A percentile compares a stretch with the other conserved stretches of the same genome.
These are phyloP conservation scores for Immersiella caudata DNA, from an alignment of 495 filamentous ascomycete genomes.

Conservation along the genomic window DNA sequence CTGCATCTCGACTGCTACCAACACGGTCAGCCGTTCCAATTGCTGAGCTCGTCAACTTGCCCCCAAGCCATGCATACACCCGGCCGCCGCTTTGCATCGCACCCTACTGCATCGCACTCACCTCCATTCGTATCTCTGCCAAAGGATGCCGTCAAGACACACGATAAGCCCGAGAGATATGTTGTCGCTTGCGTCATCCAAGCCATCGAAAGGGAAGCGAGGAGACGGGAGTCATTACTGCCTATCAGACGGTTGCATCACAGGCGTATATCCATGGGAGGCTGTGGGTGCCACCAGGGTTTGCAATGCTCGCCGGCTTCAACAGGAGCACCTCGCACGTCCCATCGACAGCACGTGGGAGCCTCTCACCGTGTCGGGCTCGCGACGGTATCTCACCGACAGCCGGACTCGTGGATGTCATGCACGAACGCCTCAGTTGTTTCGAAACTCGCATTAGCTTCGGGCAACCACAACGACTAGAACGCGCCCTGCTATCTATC, in stretches of 20 bases:
- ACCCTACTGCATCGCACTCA: background rate
- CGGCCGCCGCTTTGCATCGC: background rate
- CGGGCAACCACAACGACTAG: background rate
- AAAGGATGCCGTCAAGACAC: background rate
- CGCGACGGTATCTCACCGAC: background rate
- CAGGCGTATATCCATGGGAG: background rate
- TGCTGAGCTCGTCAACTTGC: slow-evolving; percentile 11
- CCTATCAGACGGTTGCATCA: background rate
- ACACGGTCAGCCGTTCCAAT: slow-evolving; percentile 15
- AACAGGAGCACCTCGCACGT: background rate
- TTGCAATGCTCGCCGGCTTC: background rate
- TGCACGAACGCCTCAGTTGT: background rate
- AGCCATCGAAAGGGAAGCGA: slow-evolving; percentile 3
- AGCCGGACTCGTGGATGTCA: background rate
- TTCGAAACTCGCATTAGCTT: background rate
- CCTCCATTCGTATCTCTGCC: background rate
- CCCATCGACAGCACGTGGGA: background rate
- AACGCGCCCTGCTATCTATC: too few relatives aligned
- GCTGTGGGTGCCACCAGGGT: background rate
- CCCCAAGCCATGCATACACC: background rate
- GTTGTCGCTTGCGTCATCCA: background rate
- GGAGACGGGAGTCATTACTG: background rate
- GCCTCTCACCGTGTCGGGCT: too few relatives aligned
- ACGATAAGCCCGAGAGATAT: background rate
- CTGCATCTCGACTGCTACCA: too few relatives aligned